phyloP scores from a whole-genome alignment of 2,329 filamentous ascomycete species.

The Meredithiella fracta region DNA sequence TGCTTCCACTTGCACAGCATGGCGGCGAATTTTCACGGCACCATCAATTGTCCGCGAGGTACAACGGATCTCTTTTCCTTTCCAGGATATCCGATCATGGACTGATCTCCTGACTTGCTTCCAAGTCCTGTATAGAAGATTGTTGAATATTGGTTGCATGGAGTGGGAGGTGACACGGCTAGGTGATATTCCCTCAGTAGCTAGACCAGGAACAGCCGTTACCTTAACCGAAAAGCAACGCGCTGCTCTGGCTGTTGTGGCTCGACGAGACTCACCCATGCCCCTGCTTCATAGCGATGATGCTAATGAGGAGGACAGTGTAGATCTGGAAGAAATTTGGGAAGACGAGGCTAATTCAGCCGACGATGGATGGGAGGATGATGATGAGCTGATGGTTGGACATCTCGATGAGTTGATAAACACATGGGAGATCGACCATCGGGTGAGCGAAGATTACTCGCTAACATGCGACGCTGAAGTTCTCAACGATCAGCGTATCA shows the following conservation, averaged over 20 bases:
- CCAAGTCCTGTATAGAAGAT: background rate
- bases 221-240: background rate
- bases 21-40: background rate
- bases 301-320: background rate
- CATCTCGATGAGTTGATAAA: background rate
- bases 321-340: too few species aligned
- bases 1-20: background rate
- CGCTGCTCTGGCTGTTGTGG: background rate
- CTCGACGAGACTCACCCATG: background rate
- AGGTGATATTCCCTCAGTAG: background rate
- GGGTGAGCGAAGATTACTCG: background rate
- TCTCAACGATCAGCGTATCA: background rate
- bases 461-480: background rate
- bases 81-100: conserved; percentile 1
- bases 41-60: background rate
- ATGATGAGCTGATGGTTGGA: background rate
- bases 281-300: too few species aligned
- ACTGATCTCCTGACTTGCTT: background rate
- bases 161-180: background rate
- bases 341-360: too few species aligned
- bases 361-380: background rate
- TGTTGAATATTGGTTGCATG: background rate
- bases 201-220: background rate
- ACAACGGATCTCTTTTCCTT: background rate
- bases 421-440: background rate